Evolutionary conservation across 495 filamentous ascomycete species (phyloP).

Genomic region (Jackrogersella minutella): DNA sequence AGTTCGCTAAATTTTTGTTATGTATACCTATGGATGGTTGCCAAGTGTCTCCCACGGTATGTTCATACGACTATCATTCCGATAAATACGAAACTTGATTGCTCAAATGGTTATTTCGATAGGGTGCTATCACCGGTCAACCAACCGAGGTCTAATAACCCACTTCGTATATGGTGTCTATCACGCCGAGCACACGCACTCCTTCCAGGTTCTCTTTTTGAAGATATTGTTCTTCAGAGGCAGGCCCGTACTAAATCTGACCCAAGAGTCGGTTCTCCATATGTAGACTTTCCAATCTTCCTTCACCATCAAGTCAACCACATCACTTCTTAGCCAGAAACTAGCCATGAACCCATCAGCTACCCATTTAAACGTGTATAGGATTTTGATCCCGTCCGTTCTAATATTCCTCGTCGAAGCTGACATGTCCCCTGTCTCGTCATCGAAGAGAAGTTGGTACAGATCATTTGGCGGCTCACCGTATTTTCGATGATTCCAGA

Average conservation of each 20-base stretch:
- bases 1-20: neutral
- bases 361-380: slow-evolving; percentile 42
- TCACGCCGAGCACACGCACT: slow-evolving; percentile 15
- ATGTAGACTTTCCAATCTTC: slow-evolving; percentile 42
- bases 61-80: neutral
- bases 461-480: neutral
- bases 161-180: neutral
- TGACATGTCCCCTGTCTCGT: slow-evolving; percentile 27
- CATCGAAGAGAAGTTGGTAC: slow-evolving; percentile 24
- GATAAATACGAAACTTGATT: neutral
- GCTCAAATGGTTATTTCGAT: neutral
- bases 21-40: neutral
- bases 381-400: slow-evolving; percentile 34
- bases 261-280: slow-evolving; percentile 25
- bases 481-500: slow-evolving; percentile 39
- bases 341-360: slow-evolving; percentile 27
- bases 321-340: slow-evolving; percentile 45
- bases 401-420: slow-evolving; percentile 13
- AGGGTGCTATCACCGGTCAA: neutral
- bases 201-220: slow-evolving; percentile 9
- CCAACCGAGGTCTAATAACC: neutral
- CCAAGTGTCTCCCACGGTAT: neutral
- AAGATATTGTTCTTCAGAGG: neutral
- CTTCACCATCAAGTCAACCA: slow-evolving; percentile 35
- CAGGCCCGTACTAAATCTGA: neutral